A percentile compares a stretch with the other conserved stretches of the same genome.
Evolutionary conservation across 2,329 filamentous ascomycete genomes (phyloP).

Genomic region (Cryphonectria nitschkei): DNA sequence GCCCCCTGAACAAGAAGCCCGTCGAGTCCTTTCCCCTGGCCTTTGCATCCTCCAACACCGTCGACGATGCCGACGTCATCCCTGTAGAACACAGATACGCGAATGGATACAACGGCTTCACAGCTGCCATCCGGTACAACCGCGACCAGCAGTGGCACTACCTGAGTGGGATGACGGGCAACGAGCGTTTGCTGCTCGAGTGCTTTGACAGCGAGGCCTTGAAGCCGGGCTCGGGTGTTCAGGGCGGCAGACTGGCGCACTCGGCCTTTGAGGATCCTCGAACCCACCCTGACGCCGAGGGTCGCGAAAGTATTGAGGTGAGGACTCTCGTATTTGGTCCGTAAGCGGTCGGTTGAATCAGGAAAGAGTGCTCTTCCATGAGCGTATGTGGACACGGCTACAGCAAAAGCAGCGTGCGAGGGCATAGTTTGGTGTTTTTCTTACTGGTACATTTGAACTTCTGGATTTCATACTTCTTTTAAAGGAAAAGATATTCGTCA

Average conservation of each 20-base stretch:
- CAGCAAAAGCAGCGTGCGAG: background rate
- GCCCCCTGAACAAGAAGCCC: conserved; percentile 61
- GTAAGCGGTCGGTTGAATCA: conserved; percentile 34
- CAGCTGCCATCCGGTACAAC: conserved; percentile 68
- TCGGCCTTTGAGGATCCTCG: conserved; percentile 79
- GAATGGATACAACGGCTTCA: conserved; percentile 70
- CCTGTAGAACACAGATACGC: conserved; percentile 76
- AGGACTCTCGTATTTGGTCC: conserved; percentile 80
- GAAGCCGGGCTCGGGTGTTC: conserved; percentile 52
- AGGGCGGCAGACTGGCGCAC: conserved; percentile 66
- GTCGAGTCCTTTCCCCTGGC: conserved; percentile 70
- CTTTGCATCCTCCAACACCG: conserved; percentile 66
- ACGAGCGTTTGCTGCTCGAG: conserved; percentile 75
- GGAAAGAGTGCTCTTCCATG: background rate
- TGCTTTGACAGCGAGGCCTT: conserved; percentile 72
- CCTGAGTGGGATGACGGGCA: conserved; percentile 74
- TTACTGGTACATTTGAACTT: background rate
- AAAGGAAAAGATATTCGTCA: background rate
- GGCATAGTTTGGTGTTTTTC: background rate
- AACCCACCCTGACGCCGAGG: conserved; percentile 69
- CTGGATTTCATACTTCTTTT: background rate
- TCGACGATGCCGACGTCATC: conserved; percentile 67
- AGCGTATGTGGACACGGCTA: background rate
- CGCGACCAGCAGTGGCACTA: conserved; percentile 75
- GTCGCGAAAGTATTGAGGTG: conserved; percentile 88